Conservation (phyloP, 257 asterid genomes). For the Gentiana straminea region DNA sequence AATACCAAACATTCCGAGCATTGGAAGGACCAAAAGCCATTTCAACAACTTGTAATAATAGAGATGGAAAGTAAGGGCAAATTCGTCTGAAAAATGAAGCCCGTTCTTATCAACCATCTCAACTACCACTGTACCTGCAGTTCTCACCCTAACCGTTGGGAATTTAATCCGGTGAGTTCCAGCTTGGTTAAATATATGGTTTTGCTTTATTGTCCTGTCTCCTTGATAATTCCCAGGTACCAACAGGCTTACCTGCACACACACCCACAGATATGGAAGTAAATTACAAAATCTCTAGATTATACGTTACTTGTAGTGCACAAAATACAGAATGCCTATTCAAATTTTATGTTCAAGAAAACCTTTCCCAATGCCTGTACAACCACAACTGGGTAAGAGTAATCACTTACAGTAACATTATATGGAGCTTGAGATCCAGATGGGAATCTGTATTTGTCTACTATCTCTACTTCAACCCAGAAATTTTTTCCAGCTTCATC, state of each 20-base stretch:
- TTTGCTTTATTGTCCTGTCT: conserved; percentile 74
- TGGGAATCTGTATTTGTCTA: conserved; percentile 69
- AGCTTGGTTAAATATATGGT: conserved; percentile 41
- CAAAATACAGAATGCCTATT: no score
- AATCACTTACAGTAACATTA: conserved; percentile 65
- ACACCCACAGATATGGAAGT: no score
- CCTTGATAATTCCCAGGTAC: conserved; percentile 99
- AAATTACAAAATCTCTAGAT: no score
- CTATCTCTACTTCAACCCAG: conserved; percentile 88
- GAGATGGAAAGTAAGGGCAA: conserved; percentile 88
- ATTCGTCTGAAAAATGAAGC: conserved; percentile 74
- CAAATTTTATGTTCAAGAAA: no score
- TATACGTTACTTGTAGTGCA: no score
- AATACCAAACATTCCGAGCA: conserved; percentile 92
- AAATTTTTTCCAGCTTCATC: conserved; percentile 98
- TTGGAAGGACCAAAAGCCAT: conserved; percentile 93
- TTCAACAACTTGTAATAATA: conserved; percentile 80
- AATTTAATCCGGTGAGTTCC: conserved; percentile 71
- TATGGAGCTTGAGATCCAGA: conserved; percentile 94
- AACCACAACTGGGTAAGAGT: neutral
- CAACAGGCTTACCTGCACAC: conserved; percentile 67
- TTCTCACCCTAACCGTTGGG: conserved; percentile 81
- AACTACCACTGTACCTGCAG: conserved; percentile 82
- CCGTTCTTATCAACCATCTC: conserved; percentile 98
- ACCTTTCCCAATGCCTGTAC: neutral